A percentile compares a stretch with the other conserved stretches of the same genome.
Conservation (phyloP, 75 land plant species). For the Isoetes taiwanensis region DNA sequence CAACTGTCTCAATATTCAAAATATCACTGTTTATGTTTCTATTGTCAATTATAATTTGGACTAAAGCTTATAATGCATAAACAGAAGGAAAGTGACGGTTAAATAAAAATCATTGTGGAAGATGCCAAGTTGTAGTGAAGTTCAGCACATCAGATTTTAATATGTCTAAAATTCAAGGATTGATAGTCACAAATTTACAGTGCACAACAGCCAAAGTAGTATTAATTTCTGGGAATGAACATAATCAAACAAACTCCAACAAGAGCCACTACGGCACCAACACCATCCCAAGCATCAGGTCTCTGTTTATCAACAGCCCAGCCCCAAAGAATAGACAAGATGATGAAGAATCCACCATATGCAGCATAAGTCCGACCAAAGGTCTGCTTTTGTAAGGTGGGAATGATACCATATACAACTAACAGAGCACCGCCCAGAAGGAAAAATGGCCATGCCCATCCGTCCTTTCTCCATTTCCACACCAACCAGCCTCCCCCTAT, state of each 20-base stretch:
- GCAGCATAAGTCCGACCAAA: constrained; percentile 38
- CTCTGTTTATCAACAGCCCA: constrained; percentile 28
- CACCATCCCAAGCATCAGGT: constrained; percentile 31
- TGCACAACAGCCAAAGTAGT: too few relatives aligned
- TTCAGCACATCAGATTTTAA: too few relatives aligned
- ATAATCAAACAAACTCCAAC: constrained; percentile 28
- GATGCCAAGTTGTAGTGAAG: too few relatives aligned
- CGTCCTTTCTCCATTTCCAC: constrained; percentile 37
- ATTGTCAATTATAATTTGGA: too few relatives aligned
- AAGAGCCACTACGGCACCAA: constrained; percentile 27
- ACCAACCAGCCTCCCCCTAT: constrained; percentile 42
- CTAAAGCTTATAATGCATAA: too few relatives aligned
- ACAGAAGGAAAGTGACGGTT: too few relatives aligned
- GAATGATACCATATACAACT: constrained; percentile 29
- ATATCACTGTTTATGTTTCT: too few relatives aligned
- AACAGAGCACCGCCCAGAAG: constrained; percentile 19
- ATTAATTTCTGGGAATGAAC: constrained; percentile 25
- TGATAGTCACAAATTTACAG: too few relatives aligned
- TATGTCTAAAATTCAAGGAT: too few relatives aligned
- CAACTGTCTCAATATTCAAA: too few relatives aligned
- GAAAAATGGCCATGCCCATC: constrained; percentile 33
- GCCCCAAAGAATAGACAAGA: constrained; percentile 32
- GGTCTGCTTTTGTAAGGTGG: constrained; percentile 28
- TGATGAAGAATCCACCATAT: constrained; percentile 41
- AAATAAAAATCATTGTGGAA: too few relatives aligned